phyloP scores from a whole-genome alignment of 352 stramenopile genomes.

The Plasmopara halstedii region DNA sequence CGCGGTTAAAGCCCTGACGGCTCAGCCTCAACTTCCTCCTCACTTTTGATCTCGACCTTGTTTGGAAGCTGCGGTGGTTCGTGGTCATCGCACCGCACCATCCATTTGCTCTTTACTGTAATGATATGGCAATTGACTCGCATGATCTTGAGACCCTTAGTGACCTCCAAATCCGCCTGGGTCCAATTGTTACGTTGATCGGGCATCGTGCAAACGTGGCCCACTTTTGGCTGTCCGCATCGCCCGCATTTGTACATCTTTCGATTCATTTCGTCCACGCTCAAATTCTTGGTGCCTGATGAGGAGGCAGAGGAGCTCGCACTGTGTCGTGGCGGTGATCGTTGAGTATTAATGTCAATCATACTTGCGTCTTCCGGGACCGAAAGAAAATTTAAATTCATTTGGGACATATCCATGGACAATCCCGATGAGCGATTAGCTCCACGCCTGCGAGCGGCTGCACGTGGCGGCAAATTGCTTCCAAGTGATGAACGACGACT shows the following conservation, averaged over 20 bases:
- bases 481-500: constrained; percentile 41
- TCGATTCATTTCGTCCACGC: constrained; percentile 36
- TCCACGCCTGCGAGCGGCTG: constrained; percentile 23
- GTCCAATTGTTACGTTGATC: constrained; percentile 84
- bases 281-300: constrained; percentile 24
- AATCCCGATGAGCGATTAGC: constrained; percentile 55
- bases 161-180: constrained; percentile 69
- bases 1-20: constrained; percentile 16
- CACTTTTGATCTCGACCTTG: constrained; percentile 19
- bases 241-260: constrained; percentile 85
- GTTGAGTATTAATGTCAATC: constrained; percentile 24
- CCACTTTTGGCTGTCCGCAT: constrained; percentile 79
- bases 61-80: constrained; percentile 14
- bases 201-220: constrained; percentile 80
- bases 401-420: constrained; percentile 79
- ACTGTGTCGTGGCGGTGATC: constrained; percentile 18
- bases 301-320: constrained; percentile 12
- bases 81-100: constrained; percentile 59
- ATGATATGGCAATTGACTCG: constrained; percentile 70
- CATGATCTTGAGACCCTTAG: constrained; percentile 65
- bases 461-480: constrained; percentile 26
- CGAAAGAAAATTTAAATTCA: constrained; percentile 65
- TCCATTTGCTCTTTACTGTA: constrained; percentile 57
- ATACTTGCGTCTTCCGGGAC: constrained; percentile 58
- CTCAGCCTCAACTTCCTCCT: constrained; percentile 24